phyloP scores from a whole-genome alignment of 2,329 filamentous ascomycete species.

The Diplodia sapinea region DNA sequence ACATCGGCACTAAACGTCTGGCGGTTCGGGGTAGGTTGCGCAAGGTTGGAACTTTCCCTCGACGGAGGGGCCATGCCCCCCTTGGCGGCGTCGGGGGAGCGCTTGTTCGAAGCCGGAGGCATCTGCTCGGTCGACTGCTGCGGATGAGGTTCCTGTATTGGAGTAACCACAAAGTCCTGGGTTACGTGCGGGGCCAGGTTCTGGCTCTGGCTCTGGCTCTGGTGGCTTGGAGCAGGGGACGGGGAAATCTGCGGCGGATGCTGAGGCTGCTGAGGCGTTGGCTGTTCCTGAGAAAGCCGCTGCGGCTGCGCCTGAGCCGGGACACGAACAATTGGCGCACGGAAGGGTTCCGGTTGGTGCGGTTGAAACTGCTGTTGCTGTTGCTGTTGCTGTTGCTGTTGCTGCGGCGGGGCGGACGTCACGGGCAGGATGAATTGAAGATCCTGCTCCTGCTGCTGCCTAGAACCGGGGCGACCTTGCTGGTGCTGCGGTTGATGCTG shows the following conservation, averaged over 20 bases:
- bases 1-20: conserved; percentile 54
- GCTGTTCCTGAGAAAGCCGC: conserved; percentile 41
- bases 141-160: not conserved
- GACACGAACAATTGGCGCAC: conserved; percentile 39
- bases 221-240: conserved; percentile 40
- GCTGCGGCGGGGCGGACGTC: not conserved
- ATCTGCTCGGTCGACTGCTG: conserved; percentile 24
- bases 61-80: conserved; percentile 7
- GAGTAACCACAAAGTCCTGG: conserved; percentile 20
- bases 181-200: conserved; percentile 38
- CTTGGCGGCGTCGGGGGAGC: conserved; percentile 21
- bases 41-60: conserved; percentile 12
- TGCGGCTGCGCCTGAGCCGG: conserved; percentile 34
- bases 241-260: conserved; percentile 45
- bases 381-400: conserved; percentile 26
- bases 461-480: conserved; percentile 39
- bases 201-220: conserved; percentile 34
- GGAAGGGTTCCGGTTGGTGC: conserved; percentile 39
- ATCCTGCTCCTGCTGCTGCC: conserved; percentile 38
- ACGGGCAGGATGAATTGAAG: conserved; percentile 23
- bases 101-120: conserved; percentile 22
- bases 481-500: conserved; percentile 32
- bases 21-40: conserved; percentile 7
- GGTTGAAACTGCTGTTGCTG: conserved; percentile 24
- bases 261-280: conserved; percentile 42